Percentiles rank a stretch among this genome's conserved stretches.
Conservation (phyloP, 2,329 filamentous ascomycete species). For the Epichloe sibirici region DNA sequence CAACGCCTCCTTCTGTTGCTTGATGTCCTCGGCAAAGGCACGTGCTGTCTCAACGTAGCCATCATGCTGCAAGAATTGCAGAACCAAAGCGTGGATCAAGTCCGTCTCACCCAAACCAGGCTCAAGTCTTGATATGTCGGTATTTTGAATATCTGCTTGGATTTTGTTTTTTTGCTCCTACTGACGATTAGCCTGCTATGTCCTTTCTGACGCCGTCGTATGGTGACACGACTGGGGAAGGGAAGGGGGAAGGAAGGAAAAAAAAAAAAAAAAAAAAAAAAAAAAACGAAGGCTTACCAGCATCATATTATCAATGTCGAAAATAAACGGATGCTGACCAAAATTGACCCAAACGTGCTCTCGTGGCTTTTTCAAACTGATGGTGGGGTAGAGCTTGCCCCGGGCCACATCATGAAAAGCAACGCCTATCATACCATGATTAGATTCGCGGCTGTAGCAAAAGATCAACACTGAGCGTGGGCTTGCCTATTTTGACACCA, state of each 20-base stretch:
- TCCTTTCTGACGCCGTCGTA: neutral
- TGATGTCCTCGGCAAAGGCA: conserved; percentile 75
- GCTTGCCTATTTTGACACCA: conserved; percentile 40
- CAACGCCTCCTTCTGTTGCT: conserved; percentile 58
- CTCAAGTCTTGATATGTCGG: conserved; percentile 48
- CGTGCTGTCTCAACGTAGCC: conserved; percentile 89
- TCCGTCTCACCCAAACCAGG: conserved; percentile 58
- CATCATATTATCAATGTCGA: conserved; percentile 82
- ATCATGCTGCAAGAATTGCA: conserved; percentile 88
- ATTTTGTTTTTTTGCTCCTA: conserved; percentile 51
- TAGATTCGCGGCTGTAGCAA: neutral
- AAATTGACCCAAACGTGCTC: conserved; percentile 54
- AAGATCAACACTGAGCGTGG: conserved; percentile 2
- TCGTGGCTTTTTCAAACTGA: conserved; percentile 53
- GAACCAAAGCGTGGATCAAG: conserved; percentile 66
- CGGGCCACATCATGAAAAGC: conserved; percentile 56
- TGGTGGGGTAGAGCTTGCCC: conserved; percentile 51
- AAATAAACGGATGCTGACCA: conserved; percentile 68
- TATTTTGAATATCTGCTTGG: conserved; percentile 43
- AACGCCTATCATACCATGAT: conserved; percentile 35
- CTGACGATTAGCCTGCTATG: neutral
- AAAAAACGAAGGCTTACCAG: conserved; percentile 38
- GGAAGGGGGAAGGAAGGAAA: fast-evolving
- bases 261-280: too few species aligned
- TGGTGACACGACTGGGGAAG: neutral